Base-by-base conservation (phyloP, 2,329 filamentous ascomycete species). In the Fusarium sulawesiense region DNA sequence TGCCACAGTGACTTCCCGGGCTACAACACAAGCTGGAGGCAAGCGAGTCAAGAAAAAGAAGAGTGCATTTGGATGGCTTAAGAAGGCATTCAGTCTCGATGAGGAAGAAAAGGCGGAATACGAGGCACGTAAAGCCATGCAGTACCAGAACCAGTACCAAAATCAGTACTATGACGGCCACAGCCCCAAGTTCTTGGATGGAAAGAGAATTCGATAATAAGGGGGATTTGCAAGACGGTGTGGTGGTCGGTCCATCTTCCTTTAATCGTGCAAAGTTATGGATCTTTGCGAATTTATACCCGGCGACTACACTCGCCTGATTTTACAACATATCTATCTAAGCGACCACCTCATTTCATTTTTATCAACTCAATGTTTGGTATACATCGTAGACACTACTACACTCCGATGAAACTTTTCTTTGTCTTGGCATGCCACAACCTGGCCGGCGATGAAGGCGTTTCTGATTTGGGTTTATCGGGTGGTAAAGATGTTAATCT, bases 61-160 rank as follows among this genome's bases (percentile, higher is more conserved):
- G 68, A 90, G 89, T 72, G 87, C 88, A 2, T 90, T 91, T 73
- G 89, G 88, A 4, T 91, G 89, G 89, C 77, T 91, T 59, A 91
- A 90, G 78, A 91, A 91, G 79, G 88, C 88, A 1, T 91, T 91
- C 55, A 87, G 86, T 34, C 78, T 91, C 27, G 88, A 89, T 64
- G 89, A 91, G 23, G 87, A 90, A 49, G 89, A 91, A 76, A 85
- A 84, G 55, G 82, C 84, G 11, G 84, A 85, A 12, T 91, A 89
- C 68, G 88, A 90, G 75, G 84, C 85, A 47, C 84, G 85, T 60
- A 86, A 82, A 74, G 80, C 82, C 10, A 82, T 83, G 72, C 80
- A 84, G 20, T 77, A 79, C 8, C 78, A 76, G 1, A 84, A 84
- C 60, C 78, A 79, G 27, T 76, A 78, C 11, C 77, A 76, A 1